phyloP scores from a whole-genome alignment of 495 filamentous ascomycete genomes.

The Aspergillus funiculosus region DNA sequence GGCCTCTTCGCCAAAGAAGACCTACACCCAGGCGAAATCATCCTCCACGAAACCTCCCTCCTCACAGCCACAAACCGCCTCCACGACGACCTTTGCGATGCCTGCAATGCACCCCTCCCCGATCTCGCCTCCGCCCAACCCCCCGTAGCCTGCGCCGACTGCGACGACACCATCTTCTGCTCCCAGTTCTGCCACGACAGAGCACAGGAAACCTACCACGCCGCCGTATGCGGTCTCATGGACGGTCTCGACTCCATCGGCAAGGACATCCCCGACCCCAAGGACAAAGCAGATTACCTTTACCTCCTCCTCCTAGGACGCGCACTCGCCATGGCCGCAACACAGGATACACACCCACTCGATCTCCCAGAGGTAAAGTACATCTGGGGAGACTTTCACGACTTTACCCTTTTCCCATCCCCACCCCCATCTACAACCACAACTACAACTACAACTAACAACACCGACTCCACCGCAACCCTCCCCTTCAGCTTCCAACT shows the following conservation, averaged over 20 bases:
- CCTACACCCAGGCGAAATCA: conserved; percentile 67
- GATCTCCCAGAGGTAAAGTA: conserved; percentile 81
- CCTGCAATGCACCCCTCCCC: conserved; percentile 71
- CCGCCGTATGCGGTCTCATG: conserved; percentile 70
- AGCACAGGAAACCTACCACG: conserved; percentile 76
- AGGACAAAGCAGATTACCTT: conserved; percentile 66
- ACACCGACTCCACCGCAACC: conserved; percentile 19
- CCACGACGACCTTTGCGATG: conserved; percentile 77
- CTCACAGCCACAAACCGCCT: conserved; percentile 77
- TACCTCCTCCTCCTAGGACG: conserved; percentile 77
- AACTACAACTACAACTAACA: neutral
- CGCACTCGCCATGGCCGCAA: conserved; percentile 75
- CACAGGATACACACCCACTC: conserved; percentile 76
- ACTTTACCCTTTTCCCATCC: conserved; percentile 14
- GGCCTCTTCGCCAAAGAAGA: conserved; percentile 84
- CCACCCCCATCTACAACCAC: conserved; percentile 5
- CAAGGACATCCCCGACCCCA: conserved; percentile 64
- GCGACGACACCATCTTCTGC: conserved; percentile 84
- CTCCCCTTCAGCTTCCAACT: conserved; percentile 86
- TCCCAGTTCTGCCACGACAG: conserved; percentile 61
- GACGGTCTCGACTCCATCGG: conserved; percentile 73
- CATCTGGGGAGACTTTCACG: conserved; percentile 83
- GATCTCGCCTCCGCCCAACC: conserved; percentile 42
- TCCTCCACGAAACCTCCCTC: conserved; percentile 72
- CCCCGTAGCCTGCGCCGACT: conserved; percentile 62